Conservation (phyloP, 139 green algal species). For the Chlamydomonas applanata region DNA sequence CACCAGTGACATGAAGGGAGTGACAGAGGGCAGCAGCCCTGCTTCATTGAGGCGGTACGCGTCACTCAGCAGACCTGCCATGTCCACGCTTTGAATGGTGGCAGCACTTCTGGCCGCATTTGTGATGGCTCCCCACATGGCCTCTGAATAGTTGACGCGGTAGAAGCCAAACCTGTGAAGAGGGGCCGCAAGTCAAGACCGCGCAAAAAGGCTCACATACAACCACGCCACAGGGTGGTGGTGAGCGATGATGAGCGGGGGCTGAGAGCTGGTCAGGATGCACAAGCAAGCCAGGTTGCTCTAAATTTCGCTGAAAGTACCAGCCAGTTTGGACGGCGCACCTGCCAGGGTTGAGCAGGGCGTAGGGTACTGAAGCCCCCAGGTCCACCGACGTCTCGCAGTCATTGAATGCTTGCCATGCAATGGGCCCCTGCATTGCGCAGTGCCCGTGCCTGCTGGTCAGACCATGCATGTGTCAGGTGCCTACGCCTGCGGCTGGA, state of each 20-base stretch:
- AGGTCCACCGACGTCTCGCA: no score
- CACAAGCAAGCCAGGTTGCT: neutral
- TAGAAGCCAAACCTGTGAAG: slow-evolving; percentile 4
- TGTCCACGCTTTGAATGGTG: neutral
- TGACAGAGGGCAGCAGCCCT: neutral
- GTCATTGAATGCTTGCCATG: no score
- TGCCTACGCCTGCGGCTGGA: no score
- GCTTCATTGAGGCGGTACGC: slow-evolving; percentile 5
- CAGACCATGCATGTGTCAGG: no score
- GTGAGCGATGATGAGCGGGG: neutral
- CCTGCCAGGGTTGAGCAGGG: no score
- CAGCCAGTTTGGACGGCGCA: neutral
- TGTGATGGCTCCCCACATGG: neutral
- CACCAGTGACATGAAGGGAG: neutral
- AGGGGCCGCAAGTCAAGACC: neutral
- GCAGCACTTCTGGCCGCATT: neutral
- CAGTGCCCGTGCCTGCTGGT: no score
- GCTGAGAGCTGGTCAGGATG: neutral
- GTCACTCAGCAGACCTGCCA: slow-evolving; percentile 7
- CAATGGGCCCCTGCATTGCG: no score
- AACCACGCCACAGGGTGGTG: neutral
- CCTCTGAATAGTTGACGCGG: neutral
- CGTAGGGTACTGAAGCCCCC: no score
- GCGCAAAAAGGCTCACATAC: neutral
- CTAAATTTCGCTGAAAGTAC: neutral